Evolutionary conservation across 352 stramenopile species (phyloP).

Genomic region (Globisporangium nunn): DNA sequence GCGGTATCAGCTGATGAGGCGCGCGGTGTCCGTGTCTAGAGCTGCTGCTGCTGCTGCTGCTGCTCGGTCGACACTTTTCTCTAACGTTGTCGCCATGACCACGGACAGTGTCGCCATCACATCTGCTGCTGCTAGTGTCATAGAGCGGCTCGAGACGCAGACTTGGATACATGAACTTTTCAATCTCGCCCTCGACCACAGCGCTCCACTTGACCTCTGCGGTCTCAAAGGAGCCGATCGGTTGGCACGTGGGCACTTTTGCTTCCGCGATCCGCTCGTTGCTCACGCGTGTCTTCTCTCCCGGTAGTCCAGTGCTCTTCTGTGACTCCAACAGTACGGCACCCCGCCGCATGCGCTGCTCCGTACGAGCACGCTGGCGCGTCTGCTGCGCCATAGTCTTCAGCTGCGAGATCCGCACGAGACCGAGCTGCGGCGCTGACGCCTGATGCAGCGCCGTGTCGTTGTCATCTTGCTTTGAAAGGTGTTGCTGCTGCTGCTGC

Average conservation of each 20-base stretch:
- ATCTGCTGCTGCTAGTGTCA: constrained; percentile 18
- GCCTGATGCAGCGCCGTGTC: background rate
- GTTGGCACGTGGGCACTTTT: constrained; percentile 4
- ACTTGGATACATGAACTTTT: constrained; percentile 75
- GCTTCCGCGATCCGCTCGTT: background rate
- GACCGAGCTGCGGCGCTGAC: background rate
- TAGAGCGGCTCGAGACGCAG: constrained; percentile 49
- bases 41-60: background rate
- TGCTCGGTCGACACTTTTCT: background rate
- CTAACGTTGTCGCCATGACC: background rate
- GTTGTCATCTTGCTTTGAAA: background rate
- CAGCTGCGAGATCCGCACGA: constrained; percentile 17
- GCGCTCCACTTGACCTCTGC: constrained; percentile 53
- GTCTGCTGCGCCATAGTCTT: constrained; percentile 18
- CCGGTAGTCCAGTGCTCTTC: background rate
- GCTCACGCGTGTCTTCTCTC: background rate
- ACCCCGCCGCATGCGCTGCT: constrained; percentile 15
- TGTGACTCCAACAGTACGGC: constrained; percentile 3
- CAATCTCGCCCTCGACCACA: constrained; percentile 46
- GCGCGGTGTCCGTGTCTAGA: background rate
- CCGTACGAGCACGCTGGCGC: constrained; percentile 17
- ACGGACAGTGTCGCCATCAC: background rate
- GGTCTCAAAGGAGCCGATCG: constrained; percentile 47
- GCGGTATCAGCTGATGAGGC: background rate
- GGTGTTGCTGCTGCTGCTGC: background rate